Base-by-base conservation (phyloP, 2,329 filamentous ascomycete species). In the Fusarium sp. region DNA sequence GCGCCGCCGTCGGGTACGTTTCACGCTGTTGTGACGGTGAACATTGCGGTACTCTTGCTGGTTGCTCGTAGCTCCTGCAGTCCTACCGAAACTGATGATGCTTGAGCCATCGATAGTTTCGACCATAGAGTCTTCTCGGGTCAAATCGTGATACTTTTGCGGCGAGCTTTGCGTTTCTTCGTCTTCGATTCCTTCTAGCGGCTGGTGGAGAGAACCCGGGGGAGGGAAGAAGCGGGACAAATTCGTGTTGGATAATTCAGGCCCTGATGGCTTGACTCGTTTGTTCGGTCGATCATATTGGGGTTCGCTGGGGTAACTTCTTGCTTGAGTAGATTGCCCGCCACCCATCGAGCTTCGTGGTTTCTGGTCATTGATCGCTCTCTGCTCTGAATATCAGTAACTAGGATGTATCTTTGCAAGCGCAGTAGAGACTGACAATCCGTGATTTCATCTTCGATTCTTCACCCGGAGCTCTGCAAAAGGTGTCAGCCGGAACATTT, bases 381-480 rank as follows among this genome's bases (percentile, higher is more conserved):
- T 79, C 77, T 80, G 49, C 31, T 63, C 44, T 27, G 23, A 37
- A 33, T 45, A 63, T 74, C 29, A 78, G 69, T 46, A 56, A 48
- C 41, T 33, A 55, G 31, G 21, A 23, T n/a, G 49, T 48, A 27
- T 18, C 39, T 45, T 38, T 21, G 37, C 48, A 39, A 45, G 23
- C 41, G 18, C 42, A 35, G 46, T 31, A 56, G 16, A 57, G 33
- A 65, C 77, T 57, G 56, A 80, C 79, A 69, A 80, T 58, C 68
- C 75, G 73, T 44, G 48, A 33, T 18, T 57, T 63, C 69, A 63
- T 71, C 60, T 59, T 62, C 69, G 61, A 67, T 67, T 74, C 76
- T 63, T 67, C 73, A 66, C 67, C 73, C 65, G 61, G 70, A 73
- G 67, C 61, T 76, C 79, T 80, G 69, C 66, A 62, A 46, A 46